phyloP scores from a whole-genome alignment of 352 stramenopile genomes.

The Phytophthora pseudosyringae region DNA sequence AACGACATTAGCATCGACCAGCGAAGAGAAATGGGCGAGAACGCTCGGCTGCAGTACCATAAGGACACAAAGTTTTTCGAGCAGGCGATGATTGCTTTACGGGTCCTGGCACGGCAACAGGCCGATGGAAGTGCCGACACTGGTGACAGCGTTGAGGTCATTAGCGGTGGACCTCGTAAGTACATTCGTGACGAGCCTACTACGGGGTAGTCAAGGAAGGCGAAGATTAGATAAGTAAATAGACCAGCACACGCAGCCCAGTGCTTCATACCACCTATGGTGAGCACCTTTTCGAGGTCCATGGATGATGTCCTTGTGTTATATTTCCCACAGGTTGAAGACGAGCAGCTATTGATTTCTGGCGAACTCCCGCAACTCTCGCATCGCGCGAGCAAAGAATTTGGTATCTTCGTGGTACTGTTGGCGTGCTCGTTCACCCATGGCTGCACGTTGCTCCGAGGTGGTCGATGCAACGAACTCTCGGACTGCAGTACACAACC shows the following conservation, averaged over 20 bases:
- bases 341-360: conserved; percentile 2
- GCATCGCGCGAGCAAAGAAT: conserved; percentile 46
- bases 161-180: conserved; percentile 15
- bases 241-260: conserved; percentile 8
- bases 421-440: conserved; percentile 27
- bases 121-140: not conserved
- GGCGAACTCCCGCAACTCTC: conserved; percentile 29
- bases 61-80: conserved; percentile 68
- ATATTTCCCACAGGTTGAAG: not conserved
- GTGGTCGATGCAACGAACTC: conserved; percentile 34
- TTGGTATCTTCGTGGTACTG: conserved; percentile 50
- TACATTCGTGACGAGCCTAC: conserved; percentile 13
- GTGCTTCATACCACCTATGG: not conserved
- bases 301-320: not conserved
- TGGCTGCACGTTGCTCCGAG: conserved; percentile 23
- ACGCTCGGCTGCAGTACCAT: conserved; percentile 54
- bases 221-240: conserved; percentile 20
- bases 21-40: conserved; percentile 41
- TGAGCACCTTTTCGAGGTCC: too few species aligned
- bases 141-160: conserved; percentile 13
- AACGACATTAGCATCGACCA: conserved; percentile 36
- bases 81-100: conserved; percentile 46
- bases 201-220: conserved; percentile 3
- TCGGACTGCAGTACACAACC: conserved; percentile 35
- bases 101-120: conserved; percentile 27